Evolutionary conservation across 2,329 filamentous ascomycete genomes (phyloP).

Genomic region (Colletotrichum cordylinicola): DNA sequence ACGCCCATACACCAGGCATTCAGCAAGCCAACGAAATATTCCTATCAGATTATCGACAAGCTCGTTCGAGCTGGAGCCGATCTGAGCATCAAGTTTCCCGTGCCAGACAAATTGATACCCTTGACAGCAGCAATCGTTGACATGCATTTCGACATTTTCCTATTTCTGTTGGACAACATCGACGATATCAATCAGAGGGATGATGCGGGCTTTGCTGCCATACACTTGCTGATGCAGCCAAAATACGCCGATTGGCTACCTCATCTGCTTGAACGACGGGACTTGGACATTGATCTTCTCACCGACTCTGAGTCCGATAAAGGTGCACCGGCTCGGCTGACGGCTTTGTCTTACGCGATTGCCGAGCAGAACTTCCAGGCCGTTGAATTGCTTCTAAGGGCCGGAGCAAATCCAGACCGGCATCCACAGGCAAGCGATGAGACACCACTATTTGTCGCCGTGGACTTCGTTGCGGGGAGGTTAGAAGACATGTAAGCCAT

Average conservation of each 20-base stretch:
- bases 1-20: conserved; percentile 10
- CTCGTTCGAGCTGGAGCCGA: background rate
- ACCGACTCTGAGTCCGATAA: background rate
- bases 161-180: background rate
- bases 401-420: conserved; percentile 25
- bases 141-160: conserved; percentile 21
- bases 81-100: background rate
- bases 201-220: conserved; percentile 18
- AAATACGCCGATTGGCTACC: conserved; percentile 17
- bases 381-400: conserved; percentile 22
- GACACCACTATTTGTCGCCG: conserved; percentile 1
- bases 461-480: background rate
- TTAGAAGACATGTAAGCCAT: background rate
- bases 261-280: background rate
- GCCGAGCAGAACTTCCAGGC: conserved; percentile 15
- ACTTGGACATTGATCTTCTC: conserved; percentile 5
- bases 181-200: conserved; percentile 16
- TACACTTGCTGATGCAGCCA: conserved; percentile 21
- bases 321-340: background rate
- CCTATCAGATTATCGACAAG: background rate
- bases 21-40: background rate
- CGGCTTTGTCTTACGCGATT: conserved; percentile 26
- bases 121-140: conserved; percentile 18
- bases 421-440: background rate
- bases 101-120: background rate